A percentile compares a stretch with the other conserved stretches of the same genome.
These are phyloP conservation scores for Pistacia vera DNA, from an alignment of 345 rosid genomes.

Conservation along the genomic window DNA sequence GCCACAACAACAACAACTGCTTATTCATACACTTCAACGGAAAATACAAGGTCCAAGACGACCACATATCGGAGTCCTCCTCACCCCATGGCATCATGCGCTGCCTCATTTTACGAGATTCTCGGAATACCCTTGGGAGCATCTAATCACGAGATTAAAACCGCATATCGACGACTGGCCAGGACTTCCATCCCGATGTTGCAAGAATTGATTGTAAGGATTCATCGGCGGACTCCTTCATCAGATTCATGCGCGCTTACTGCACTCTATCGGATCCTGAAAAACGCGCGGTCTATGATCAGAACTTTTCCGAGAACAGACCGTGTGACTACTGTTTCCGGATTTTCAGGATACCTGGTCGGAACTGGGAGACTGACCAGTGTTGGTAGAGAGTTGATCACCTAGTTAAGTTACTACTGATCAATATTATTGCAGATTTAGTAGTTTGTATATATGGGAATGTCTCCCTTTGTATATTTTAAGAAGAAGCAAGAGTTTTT, in stretches of 20 bases:
- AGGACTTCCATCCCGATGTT: slow-evolving; percentile 83
- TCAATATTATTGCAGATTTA: neutral
- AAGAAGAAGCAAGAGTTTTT: no score
- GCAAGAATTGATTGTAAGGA: slow-evolving; percentile 47
- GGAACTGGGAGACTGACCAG: slow-evolving; percentile 97
- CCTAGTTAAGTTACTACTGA: neutral
- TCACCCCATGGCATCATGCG: slow-evolving; percentile 29
- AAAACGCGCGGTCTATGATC: slow-evolving; percentile 82
- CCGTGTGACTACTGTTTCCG: slow-evolving; percentile 54
- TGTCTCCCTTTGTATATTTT: no score
- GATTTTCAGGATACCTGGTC: slow-evolving; percentile 48
- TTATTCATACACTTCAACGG: slow-evolving; percentile 18
- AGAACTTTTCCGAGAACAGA: slow-evolving; percentile 41
- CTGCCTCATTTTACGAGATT: slow-evolving; percentile 61
- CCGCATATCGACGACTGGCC: slow-evolving; percentile 78
- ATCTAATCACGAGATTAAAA: slow-evolving; percentile 68
- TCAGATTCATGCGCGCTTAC: slow-evolving; percentile 81
- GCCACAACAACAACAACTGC: slow-evolving; percentile 18
- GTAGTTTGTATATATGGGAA: no score
- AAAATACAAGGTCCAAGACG: slow-evolving; percentile 6
- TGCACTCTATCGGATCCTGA: slow-evolving; percentile 83
- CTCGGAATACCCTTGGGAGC: slow-evolving; percentile 68
- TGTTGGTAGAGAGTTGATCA: slow-evolving; percentile 62
- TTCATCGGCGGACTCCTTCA: slow-evolving; percentile 66
- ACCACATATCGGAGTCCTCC: slow-evolving; percentile 28